A percentile compares a stretch with the other conserved stretches of the same genome.
These are phyloP conservation scores for Protomyces inouyei DNA, from an alignment of 1,139 yeast genomes.

Conservation along the genomic window DNA sequence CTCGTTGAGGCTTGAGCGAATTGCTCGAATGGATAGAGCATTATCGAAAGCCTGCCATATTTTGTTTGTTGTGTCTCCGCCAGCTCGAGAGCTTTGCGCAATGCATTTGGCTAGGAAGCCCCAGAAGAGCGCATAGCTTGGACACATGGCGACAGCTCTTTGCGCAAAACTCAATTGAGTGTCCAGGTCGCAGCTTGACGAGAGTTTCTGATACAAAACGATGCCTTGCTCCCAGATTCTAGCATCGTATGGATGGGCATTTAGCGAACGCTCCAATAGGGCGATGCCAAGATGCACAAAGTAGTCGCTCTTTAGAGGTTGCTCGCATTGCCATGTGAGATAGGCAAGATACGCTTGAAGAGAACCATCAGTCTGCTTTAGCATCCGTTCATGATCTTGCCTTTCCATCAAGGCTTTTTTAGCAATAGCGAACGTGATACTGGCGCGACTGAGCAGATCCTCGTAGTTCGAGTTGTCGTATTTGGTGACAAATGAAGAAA, in stretches of 20 bases:
- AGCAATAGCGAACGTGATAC: slow-evolving; percentile 41
- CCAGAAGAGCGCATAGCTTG: not conserved
- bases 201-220: not conserved
- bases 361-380: slow-evolving; percentile 31
- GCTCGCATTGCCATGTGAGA: slow-evolving; percentile 35
- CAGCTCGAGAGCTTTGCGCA: not conserved
- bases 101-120: not conserved
- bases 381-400: slow-evolving; percentile 34
- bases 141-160: not conserved
- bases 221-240: not conserved
- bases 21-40: not conserved
- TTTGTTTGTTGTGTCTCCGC: not conserved
- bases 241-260: not conserved
- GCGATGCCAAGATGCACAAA: not conserved
- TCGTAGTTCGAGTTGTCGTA: slow-evolving; percentile 42
- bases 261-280: slow-evolving; percentile 21
- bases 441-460: slow-evolving; percentile 43
- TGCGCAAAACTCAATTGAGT: not conserved
- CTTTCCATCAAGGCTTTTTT: slow-evolving; percentile 35
- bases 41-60: not conserved
- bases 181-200: not conserved
- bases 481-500: slow-evolving; percentile 46
- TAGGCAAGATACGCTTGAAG: slow-evolving; percentile 38
- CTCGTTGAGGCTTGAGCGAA: not conserved
- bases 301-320: too few species aligned